These are phyloP conservation scores for Trichoderma sp. DNA, from an alignment of 2,329 filamentous ascomycete genomes.

Conservation along the genomic window DNA sequence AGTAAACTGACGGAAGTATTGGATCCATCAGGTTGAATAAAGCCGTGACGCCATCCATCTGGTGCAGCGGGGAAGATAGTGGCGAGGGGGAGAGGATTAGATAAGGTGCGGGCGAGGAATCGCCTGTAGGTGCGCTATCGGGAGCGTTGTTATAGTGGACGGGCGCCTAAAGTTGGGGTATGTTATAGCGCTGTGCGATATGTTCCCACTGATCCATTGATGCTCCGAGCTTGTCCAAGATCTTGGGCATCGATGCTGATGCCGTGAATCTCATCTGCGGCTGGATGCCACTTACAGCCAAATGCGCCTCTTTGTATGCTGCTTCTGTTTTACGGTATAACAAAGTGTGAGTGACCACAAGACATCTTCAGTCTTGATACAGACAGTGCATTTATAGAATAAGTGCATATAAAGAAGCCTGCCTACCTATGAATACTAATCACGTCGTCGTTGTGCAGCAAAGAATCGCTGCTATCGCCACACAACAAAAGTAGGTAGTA, in stretches of 20 bases:
- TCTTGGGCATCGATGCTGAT: background rate
- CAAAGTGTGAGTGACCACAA: background rate
- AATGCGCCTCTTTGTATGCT: background rate
- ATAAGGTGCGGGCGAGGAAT: background rate
- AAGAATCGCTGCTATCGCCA: background rate
- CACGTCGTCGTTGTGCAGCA: background rate
- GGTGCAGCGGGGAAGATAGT: background rate
- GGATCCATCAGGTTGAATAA: background rate
- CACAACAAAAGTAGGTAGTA: background rate
- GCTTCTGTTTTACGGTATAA: background rate
- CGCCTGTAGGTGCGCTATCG: background rate
- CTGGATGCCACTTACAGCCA: background rate
- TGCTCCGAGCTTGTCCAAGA: background rate
- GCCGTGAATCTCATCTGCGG: background rate
- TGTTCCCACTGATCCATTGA: background rate
- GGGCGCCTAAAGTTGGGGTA: background rate
- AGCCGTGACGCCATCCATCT: background rate
- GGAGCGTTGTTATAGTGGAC: background rate
- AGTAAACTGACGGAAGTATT: background rate
- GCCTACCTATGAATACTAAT: too few species aligned
- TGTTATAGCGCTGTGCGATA: background rate
- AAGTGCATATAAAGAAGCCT: too few species aligned
- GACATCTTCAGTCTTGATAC: background rate
- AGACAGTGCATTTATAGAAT: background rate
- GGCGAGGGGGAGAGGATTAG: background rate